Evolutionary conservation across 177 flowering plant genomes (phyloP), one percentile per base, ranked within the genome.

Genomic region (Vitis hybrid): DNA sequence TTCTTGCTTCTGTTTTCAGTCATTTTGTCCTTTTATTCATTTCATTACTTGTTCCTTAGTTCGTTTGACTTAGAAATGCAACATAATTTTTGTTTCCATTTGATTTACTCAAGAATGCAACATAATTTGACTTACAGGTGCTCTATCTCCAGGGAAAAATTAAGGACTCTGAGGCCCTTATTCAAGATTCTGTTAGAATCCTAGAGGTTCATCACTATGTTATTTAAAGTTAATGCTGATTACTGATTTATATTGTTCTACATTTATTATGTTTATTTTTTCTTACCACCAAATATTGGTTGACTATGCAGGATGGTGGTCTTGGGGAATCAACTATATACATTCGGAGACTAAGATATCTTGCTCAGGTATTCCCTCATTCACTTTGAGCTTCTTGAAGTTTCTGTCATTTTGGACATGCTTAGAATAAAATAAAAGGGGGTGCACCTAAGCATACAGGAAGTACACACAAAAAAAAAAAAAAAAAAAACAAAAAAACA

Each of bases 111-210:
- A 26, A 13, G 13, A 51, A 10, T 64, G 59, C 65, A 39, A 3
- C 64, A n/a, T 60, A 0, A 67, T 52, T 64, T 20, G 22, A 1
- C 20, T 10, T 70, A 3, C 76, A 93, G 97, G 98, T 94, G 62
- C 74, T 90, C 13, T 68, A 89, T 83, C 91, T 91, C 66, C 93
- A 74, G 76, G 98, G 96, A 72, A 86, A 86, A 52, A 87, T 72
- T 62, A 84, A 84, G 66, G 98, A 90, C 77, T 68, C 98, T 31
- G 92, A 79, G 76, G 85, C 78, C 33, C 88, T 95, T 62, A 76
- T 95, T 67, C 69, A 68, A 71, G 90, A 90, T 74, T 95, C 98
- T 71, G 83, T 95, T 45, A 80, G 86, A 73, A 90, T 95, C 73
- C 61, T 92, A 19, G 98, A 94, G 97, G 98, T 91, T 64, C 65